Conservation (phyloP, 805 yeast species). For the Sugiyamaella smithiae region DNA sequence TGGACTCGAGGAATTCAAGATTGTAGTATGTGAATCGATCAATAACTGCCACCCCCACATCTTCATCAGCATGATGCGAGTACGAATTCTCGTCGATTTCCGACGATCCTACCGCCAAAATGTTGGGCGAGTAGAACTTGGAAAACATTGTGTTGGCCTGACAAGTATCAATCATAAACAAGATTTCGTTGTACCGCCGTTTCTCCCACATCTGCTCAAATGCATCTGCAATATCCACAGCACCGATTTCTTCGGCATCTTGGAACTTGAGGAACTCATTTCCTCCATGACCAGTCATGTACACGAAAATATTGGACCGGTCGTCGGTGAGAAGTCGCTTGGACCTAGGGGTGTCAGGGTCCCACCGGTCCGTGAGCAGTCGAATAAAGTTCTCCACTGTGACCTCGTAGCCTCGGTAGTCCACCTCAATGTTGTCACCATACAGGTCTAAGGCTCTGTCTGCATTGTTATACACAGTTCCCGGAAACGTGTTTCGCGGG, state of each 20-base stretch:
- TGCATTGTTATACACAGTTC: slow-evolving; percentile 90
- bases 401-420: slow-evolving; percentile 95
- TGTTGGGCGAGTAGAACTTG: slow-evolving; percentile 85
- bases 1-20: slow-evolving; percentile 79
- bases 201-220: slow-evolving; percentile 96
- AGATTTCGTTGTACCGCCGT: slow-evolving; percentile 89
- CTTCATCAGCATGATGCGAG: slow-evolving; percentile 93
- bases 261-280: slow-evolving; percentile 95
- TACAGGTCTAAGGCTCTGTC: slow-evolving; percentile 89
- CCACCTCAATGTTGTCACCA: slow-evolving; percentile 94
- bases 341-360: slow-evolving; percentile 87
- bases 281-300: slow-evolving; percentile 99
- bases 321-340: slow-evolving; percentile 91
- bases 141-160: slow-evolving; percentile 99
- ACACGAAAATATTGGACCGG: slow-evolving; percentile 87
- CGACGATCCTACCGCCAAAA: slow-evolving; percentile 89
- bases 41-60: slow-evolving; percentile 95
- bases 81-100: slow-evolving; percentile 84
- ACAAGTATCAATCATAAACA: slow-evolving; percentile 98
- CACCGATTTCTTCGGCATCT: slow-evolving; percentile 96
- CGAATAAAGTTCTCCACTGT: slow-evolving; percentile 97
- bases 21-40: slow-evolving; percentile 94
- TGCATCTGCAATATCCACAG: slow-evolving; percentile 95
- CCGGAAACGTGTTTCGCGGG: slow-evolving; percentile 93
- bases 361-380: slow-evolving; percentile 92